Evolutionary conservation across 805 yeast species (phyloP), one percentile per base, ranked within the genome.

Genomic region (Teunomyces lycoperdinae): DNA sequence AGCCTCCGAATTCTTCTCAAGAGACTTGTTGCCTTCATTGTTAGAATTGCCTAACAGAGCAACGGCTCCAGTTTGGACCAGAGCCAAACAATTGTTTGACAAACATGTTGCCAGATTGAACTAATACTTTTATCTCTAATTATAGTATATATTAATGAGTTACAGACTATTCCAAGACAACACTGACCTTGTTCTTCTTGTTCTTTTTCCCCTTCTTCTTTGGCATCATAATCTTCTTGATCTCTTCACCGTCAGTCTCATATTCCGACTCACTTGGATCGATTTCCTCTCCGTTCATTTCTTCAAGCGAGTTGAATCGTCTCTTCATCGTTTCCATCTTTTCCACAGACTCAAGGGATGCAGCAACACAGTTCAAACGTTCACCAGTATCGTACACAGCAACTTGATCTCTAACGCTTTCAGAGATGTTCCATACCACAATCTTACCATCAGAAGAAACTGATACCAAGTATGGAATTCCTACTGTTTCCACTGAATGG

Each of bases 361-460:
- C 77, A 10, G 85, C 78, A 17, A 90, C 83, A 69, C 97, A 92
- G 64, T 89, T 92, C 52, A 94, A 77, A 60, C 99, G 78, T 68
- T 94, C 98, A 9, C 95, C 96, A 16, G 92, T 79, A 53, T 85
- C 89, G 63, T 90, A 92, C 3, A 89, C 94, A 0, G 97, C 97
- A 20, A 90, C 78, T 64, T 90, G 96, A 58, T 88, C 95, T 57
- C 78, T 76, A 2, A 71, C 58, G 0, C 68, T 62, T 61, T 85
- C 69, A 2, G 55, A 39, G 14, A 73, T 54, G 62, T 91, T 86
- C 97, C 97, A 92, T 2, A 92, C 87, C 6, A 94, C 96, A 45
- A 92, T 85, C 58, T 81, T 87, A 24, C 98, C 98, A 66, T 92
- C 98, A 0, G 97, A 88, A 0, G 97, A 88, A 9, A 90, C 88